Base-by-base conservation (phyloP, 1,284 basidiomycete species). In the Ceratorhiza oryzae-sativae region DNA sequence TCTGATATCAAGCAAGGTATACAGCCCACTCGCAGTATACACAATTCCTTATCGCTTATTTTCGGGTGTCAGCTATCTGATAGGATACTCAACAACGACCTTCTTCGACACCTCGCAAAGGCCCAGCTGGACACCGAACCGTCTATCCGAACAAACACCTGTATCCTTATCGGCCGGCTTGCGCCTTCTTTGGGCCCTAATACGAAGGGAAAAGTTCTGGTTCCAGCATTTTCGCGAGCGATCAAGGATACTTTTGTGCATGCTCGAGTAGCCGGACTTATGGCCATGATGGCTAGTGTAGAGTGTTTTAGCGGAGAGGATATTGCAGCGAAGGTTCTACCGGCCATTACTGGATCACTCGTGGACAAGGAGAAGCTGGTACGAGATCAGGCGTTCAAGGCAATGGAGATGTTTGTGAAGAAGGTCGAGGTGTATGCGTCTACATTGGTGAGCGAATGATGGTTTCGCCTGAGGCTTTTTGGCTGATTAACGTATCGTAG, bases 81-180 rank as follows among this genome's bases (percentile, higher is more conserved):
- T 75, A 90, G 97, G 0, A 90, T 98, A 49, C 86, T 99, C 53
- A 99, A 99, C 82, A 99, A 99, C 76, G 97, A 99, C 74, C 88
- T 99, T 34, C 86, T 99, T 1, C 91, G 96, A 2, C 87, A 93
- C 74, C 87, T 99, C 20, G 97, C 97, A 1, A 94, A 94, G 77
- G 92, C 94, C 81, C 97, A 99, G 82, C 88, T 87, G 20, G 97
- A 99, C 78, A 84, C 90, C 0, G 97, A 98, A 81, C 87, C 96
- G 0, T 96, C 95, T 0, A 98, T 99, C 77, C 88, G 97, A 49
- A 99, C 97, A 13, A 99, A 99, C 79, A 98, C 97, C 0, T 98
- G 95, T 78, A 97, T 99, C 76, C 87, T 99, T 3, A 89, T 99
- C 51, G 97, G 97, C 9, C 87, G 96, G 10, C 86, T 99, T 2